phyloP scores from a whole-genome alignment of 352 stramenopile genomes.

The Elongisporangium anandrum region DNA sequence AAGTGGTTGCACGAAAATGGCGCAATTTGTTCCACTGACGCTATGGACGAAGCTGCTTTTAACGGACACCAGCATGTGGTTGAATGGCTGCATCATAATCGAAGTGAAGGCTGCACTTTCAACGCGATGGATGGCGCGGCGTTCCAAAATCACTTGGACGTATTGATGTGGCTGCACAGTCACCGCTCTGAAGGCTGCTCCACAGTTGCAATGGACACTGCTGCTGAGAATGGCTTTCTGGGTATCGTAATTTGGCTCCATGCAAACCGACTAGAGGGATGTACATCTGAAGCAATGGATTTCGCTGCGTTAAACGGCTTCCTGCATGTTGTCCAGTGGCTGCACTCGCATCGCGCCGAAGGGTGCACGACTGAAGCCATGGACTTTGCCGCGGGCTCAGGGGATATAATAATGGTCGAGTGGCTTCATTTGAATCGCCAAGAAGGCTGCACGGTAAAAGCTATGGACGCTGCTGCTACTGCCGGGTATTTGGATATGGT shows the following conservation, averaged over 20 bases:
- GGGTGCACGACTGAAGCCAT: constrained; percentile 13
- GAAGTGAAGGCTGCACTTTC: constrained; percentile 15
- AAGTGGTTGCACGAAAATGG: constrained; percentile 39
- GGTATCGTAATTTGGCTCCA: background rate
- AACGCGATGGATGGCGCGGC: constrained; percentile 17
- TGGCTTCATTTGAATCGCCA: constrained; percentile 17
- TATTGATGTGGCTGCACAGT: constrained; percentile 18
- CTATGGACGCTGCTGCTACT: constrained; percentile 27
- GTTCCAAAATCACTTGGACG: constrained; percentile 14
- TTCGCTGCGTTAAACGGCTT: constrained; percentile 10
- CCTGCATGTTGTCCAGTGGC: constrained; percentile 15
- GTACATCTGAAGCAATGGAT: constrained; percentile 19
- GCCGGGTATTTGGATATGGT: constrained; percentile 28
- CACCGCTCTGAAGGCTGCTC: constrained; percentile 5
- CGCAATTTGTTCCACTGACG: constrained; percentile 24
- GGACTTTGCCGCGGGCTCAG: constrained; percentile 14
- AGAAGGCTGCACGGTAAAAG: constrained; percentile 19
- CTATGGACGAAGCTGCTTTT: constrained; percentile 45
- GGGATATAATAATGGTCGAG: constrained; percentile 7
- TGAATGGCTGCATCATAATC: constrained; percentile 39
- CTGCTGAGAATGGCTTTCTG: background rate
- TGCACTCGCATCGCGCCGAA: constrained; percentile 9
- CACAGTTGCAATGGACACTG: background rate
- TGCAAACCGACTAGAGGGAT: background rate
- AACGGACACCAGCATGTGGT: constrained; percentile 44